phyloP scores from a whole-genome alignment of 257 asterid species.

The Nicotiana tomentosiformis region DNA sequence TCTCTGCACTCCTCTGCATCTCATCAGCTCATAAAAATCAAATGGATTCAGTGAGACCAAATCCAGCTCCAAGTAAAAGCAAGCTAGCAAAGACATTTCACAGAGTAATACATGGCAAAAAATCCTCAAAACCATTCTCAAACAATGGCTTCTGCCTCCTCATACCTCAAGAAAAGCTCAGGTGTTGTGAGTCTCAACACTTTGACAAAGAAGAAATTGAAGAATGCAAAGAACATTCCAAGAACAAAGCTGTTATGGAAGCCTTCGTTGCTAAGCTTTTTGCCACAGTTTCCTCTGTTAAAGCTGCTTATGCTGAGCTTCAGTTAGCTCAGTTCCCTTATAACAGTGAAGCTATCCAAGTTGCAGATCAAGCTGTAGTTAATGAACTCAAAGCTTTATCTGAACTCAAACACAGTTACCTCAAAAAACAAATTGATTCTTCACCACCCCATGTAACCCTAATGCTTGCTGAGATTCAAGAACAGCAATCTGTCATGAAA shows the following conservation, averaged over 20 bases:
- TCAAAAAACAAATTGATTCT: constrained; percentile 64
- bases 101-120: constrained; percentile 45
- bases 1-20: not conserved
- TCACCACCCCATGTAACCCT: constrained; percentile 91
- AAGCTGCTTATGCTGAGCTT: constrained; percentile 94
- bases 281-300: constrained; percentile 73
- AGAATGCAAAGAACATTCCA: constrained; percentile 43
- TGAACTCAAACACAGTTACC: constrained; percentile 56
- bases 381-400: constrained; percentile 70
- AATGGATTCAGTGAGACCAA: constrained; percentile 60
- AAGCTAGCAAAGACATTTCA: constrained; percentile 55
- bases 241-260: constrained; percentile 62
- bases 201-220: constrained; percentile 48
- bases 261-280: constrained; percentile 90
- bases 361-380: constrained; percentile 87
- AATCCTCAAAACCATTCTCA: constrained; percentile 30
- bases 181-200: constrained; percentile 73
- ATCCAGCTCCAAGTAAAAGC: constrained; percentile 41
- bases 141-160: constrained; percentile 59
- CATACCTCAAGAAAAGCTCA: constrained; percentile 74
- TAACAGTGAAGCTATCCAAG: constrained; percentile 55
- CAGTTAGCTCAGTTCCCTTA: constrained; percentile 98
- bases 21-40: not conserved
- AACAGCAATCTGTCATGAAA: constrained; percentile 90
- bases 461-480: constrained; percentile 92